These are phyloP conservation scores for Rhododendron molle DNA, from an alignment of 148 eudicot species.

Conservation along the genomic window DNA sequence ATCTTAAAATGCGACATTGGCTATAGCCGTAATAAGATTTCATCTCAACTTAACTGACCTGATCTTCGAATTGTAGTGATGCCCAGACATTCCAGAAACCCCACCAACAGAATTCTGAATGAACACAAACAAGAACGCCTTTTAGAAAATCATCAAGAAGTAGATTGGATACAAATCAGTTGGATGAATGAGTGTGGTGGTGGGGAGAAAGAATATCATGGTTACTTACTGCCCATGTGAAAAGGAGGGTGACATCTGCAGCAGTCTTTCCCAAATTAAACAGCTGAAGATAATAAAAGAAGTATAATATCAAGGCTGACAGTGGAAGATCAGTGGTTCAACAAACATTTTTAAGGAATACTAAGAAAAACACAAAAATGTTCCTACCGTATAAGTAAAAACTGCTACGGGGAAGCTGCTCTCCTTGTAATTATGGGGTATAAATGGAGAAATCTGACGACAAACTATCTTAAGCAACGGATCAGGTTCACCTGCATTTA, in stretches of 20 bases:
- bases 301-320: background rate
- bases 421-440: slow-evolving; percentile 92
- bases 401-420: slow-evolving; percentile 86
- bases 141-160: background rate
- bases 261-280: slow-evolving; percentile 62
- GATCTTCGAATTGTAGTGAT: slow-evolving; percentile 71
- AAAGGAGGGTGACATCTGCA: slow-evolving; percentile 83
- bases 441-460: slow-evolving; percentile 90
- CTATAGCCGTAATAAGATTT: background rate
- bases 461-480: slow-evolving; percentile 71
- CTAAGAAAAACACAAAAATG: background rate
- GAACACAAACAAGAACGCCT: background rate
- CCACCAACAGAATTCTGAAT: slow-evolving; percentile 95
- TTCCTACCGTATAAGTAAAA: slow-evolving; percentile 76
- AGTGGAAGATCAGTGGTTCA: slow-evolving; percentile 8
- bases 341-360: background rate
- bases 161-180: background rate
- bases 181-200: background rate
- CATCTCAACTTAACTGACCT: slow-evolving; percentile 31
- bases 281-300: slow-evolving; percentile 42
- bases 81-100: slow-evolving; percentile 68
- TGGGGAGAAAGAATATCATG: background rate
- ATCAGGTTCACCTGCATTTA: slow-evolving; percentile 81
- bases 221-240: slow-evolving; percentile 86
- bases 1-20: background rate